Conservation (phyloP, 345 rosid species). For the Gossypium anomalum region DNA sequence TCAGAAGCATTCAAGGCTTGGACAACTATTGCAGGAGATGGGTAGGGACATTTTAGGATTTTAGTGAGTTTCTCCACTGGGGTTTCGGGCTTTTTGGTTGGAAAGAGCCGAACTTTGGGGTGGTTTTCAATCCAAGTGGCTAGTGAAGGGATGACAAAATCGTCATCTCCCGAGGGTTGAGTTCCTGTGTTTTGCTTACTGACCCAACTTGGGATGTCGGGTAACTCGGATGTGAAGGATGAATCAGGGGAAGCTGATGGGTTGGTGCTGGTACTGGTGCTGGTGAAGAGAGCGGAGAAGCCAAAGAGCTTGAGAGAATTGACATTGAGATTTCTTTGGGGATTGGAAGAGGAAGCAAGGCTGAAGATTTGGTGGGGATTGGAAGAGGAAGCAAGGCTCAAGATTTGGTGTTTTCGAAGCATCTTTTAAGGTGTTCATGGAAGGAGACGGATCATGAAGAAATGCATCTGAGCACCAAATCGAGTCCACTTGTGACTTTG, state of each 20-base stretch:
- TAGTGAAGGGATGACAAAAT: conserved; percentile 75
- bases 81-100: conserved; percentile 20
- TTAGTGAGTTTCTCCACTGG: conserved; percentile 47
- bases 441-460: not conserved
- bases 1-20: conserved; percentile 34
- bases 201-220: conserved; percentile 70
- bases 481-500: too few relatives aligned
- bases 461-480: too few relatives aligned
- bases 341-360: conserved; percentile 4
- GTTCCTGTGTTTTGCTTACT: conserved; percentile 27
- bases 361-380: conserved; percentile 4
- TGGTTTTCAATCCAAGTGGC: conserved; percentile 49
- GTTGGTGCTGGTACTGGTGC: not conserved
- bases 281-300: conserved; percentile 5
- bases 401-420: conserved; percentile 19
- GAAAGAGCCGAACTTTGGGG: conserved; percentile 12
- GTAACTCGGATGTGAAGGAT: conserved; percentile 40
- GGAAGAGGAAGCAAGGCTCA: conserved; percentile 5
- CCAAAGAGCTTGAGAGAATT: not conserved
- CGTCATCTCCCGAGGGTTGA: conserved; percentile 37
- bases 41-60: conserved; percentile 37
- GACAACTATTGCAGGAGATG: conserved; percentile 34
- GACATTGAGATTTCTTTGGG: not conserved
- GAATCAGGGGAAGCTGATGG: conserved; percentile 18
- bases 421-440: conserved; percentile 8